A percentile compares a stretch with the other conserved stretches of the same genome.
Conservation (phyloP, 2,329 filamentous ascomycete species). For the Dactylellina leptospora region DNA sequence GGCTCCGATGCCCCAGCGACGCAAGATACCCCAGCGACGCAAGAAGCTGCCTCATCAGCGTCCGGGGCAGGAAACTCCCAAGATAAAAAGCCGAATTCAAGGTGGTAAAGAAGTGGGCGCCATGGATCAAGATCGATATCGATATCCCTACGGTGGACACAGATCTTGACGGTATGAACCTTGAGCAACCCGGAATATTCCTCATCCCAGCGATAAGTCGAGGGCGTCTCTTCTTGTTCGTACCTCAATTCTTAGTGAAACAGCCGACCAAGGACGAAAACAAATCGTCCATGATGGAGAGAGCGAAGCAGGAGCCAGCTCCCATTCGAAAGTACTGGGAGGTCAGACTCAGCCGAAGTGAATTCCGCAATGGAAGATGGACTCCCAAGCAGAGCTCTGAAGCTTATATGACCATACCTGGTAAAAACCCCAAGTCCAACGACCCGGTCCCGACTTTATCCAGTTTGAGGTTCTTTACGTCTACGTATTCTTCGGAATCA, state of each 20-base stretch:
- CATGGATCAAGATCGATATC: slow-evolving; percentile 55
- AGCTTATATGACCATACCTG: slow-evolving; percentile 5
- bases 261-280: background rate
- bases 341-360: slow-evolving; percentile 54
- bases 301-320: background rate
- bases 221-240: slow-evolving; percentile 53
- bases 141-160: slow-evolving; percentile 54
- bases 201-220: slow-evolving; percentile 46
- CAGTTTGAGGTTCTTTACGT: background rate
- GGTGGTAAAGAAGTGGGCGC: too few species aligned
- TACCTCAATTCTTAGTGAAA: slow-evolving; percentile 51
- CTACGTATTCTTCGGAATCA: background rate
- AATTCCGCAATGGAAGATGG: slow-evolving; percentile 57
- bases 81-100: too few species aligned
- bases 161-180: background rate
- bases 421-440: background rate
- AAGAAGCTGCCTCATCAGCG: too few species aligned
- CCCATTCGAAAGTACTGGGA: slow-evolving; percentile 39
- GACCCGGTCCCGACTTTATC: too few species aligned
- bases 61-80: too few species aligned
- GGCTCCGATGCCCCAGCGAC: background rate
- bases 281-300: background rate
- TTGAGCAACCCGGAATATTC: slow-evolving; percentile 49
- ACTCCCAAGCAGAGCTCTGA: slow-evolving; percentile 44
- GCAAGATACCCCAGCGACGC: too few species aligned